A percentile compares a stretch with the other conserved stretches of the same genome.
These are phyloP conservation scores for Dendryphion nanum DNA, from an alignment of 2,329 filamentous ascomycete species.

Conservation along the genomic window DNA sequence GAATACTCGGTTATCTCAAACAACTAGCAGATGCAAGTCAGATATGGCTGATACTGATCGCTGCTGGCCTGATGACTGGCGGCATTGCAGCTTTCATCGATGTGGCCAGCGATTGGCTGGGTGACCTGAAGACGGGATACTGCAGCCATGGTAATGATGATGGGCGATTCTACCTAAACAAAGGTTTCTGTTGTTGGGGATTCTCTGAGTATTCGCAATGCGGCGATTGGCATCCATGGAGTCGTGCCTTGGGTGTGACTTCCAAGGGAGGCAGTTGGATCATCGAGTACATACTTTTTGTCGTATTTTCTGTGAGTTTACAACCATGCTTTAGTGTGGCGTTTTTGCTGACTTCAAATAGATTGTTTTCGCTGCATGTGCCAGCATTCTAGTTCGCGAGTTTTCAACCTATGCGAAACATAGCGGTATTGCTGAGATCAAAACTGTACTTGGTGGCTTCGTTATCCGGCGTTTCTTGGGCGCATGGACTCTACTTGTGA, in stretches of 20 bases:
- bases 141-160: slow-evolving; percentile 79
- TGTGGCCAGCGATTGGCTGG: slow-evolving; percentile 88
- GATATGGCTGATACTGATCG: slow-evolving; percentile 84
- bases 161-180: slow-evolving; percentile 87
- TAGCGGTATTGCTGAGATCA: slow-evolving; percentile 96
- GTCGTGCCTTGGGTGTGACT: slow-evolving; percentile 65
- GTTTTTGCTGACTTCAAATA: no score
- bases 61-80: slow-evolving; percentile 82
- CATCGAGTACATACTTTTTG: slow-evolving; percentile 83
- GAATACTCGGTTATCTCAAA: slow-evolving; percentile 69
- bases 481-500: slow-evolving; percentile 83
- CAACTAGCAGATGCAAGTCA: slow-evolving; percentile 81
- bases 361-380: slow-evolving; percentile 74
- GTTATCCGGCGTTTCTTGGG: slow-evolving; percentile 87
- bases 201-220: slow-evolving; percentile 76
- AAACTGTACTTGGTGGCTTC: slow-evolving; percentile 91
- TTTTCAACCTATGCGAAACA: slow-evolving; percentile 89
- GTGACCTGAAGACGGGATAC: slow-evolving; percentile 86
- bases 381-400: slow-evolving; percentile 75
- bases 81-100: slow-evolving; percentile 85
- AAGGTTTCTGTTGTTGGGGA: slow-evolving; percentile 88
- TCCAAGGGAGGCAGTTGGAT: slow-evolving; percentile 72
- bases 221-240: slow-evolving; percentile 84
- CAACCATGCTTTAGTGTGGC: no score
- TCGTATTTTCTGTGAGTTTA: slow-evolving; percentile 75